phyloP scores from a whole-genome alignment of 129 eudicot genomes.

The Ambrosia trifida region DNA sequence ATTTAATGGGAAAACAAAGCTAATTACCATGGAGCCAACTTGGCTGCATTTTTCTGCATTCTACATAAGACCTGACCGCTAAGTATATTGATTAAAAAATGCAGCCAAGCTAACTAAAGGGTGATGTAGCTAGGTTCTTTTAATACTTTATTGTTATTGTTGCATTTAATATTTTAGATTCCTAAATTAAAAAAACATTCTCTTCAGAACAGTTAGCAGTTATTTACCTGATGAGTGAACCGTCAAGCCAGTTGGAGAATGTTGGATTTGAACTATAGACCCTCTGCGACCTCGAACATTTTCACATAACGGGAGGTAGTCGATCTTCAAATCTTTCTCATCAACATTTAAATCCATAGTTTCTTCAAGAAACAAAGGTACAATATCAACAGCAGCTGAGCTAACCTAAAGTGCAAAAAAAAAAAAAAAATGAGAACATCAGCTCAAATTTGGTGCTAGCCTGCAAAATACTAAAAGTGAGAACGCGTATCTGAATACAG shows the following conservation, averaged over 20 bases:
- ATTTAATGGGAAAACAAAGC: too few species aligned
- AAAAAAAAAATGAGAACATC: not conserved
- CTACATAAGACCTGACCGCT: not conserved
- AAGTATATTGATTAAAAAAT: not conserved
- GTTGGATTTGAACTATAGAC: conserved; percentile 54
- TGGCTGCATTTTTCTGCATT: too few species aligned
- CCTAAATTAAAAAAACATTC: not conserved
- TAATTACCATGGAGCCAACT: too few species aligned
- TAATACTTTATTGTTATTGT: not conserved
- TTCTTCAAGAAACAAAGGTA: conserved; percentile 81
- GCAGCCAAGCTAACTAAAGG: not conserved
- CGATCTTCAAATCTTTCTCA: conserved; percentile 58
- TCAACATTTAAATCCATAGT: conserved; percentile 52
- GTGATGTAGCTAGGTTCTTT: conserved; percentile 1
- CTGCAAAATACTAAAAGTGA: not conserved
- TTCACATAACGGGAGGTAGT: conserved; percentile 38
- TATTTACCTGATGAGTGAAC: conserved; percentile 70
- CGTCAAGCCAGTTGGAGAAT: conserved; percentile 71
- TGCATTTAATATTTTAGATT: not conserved
- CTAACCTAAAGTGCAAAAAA: conserved; percentile 42
- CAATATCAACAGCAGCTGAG: conserved; percentile 75
- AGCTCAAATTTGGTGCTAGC: conserved; percentile 8
- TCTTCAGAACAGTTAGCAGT: conserved; percentile 1
- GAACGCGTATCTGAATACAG: not conserved
- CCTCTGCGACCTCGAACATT: conserved; percentile 35